Evolutionary conservation across 2,329 filamentous ascomycete genomes (phyloP), one percentile per base, ranked within the genome.

Genomic region (Westerdykella sp.): DNA sequence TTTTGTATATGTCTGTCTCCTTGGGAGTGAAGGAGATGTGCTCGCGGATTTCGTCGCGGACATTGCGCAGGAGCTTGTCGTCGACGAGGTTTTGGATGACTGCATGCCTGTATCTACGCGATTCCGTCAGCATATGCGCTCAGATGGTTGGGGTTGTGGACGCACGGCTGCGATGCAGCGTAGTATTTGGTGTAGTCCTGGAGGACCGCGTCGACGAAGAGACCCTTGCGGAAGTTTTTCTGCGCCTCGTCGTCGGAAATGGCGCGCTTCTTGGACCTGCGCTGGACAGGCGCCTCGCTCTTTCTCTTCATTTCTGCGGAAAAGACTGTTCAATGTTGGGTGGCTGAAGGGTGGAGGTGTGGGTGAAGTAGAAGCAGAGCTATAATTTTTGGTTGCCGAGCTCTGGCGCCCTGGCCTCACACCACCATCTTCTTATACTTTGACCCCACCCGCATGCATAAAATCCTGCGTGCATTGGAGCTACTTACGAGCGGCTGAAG

Each of bases 1-100:
- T 97, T 71, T 94, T 95, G 79, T 98, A 98, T 58, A 98, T 98
- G 67, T 98, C 93, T 38, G 93, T 98, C 70, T 98, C 93, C 69
- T 98, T 98, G 57, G 90, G 90, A 11, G 93, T 96, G 72, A 98
- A 98, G 54, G 87, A 83, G 54, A 98, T 86, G 63, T 95, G 90
- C 55, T 85, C 77, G 67, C 84, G 84, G 67, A 97, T 91, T 72
- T 98, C 93, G 60, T 78, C 72, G 63, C 93, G 89, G 46, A 98
- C 93, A 43, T 80, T 76, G 59, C 90, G 90, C 37, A 98, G 80
- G 14, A 98, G 82, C 38, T 74, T 68, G 57, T 91, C 84, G 68
- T 93, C 75, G 64, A 97, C 84, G 35, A 98, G 74, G 42, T 79
- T 74, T 54, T 81, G 76, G 62, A 98, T 95, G 40, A 98, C 91